Conservation (phyloP, 345 rosid species). For the Arabidopsis arenosa region DNA sequence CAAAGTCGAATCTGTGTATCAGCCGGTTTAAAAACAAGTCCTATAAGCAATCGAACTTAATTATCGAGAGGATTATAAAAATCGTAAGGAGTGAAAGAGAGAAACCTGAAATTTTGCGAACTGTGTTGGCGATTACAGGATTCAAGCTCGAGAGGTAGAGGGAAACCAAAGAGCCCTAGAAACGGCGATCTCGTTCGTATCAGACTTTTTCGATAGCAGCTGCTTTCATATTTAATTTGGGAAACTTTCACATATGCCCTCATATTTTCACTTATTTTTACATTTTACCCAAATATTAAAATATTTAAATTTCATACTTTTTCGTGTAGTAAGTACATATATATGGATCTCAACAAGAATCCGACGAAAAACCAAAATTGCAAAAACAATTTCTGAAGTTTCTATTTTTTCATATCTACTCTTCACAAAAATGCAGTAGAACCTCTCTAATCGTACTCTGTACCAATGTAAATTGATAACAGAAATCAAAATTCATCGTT, state of each 20-base stretch:
- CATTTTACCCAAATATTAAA: neutral
- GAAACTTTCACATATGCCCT: constrained; percentile 28
- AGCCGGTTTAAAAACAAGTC: neutral
- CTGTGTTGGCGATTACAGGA: constrained; percentile 5
- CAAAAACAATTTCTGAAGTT: neutral
- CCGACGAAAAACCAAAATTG: too few species aligned
- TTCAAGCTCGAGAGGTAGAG: constrained; percentile 24
- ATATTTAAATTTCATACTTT: neutral
- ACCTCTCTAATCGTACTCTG: neutral
- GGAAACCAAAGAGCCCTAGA: constrained; percentile 31
- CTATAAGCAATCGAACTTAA: neutral
- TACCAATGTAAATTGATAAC: neutral
- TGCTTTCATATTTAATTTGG: constrained; percentile 30
- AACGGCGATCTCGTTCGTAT: constrained; percentile 35
- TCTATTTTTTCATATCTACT: neutral
- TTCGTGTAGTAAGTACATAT: too few species aligned
- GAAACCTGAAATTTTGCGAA: constrained; percentile 17
- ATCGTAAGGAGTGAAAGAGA: neutral
- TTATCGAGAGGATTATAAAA: neutral
- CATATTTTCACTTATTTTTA: neutral
- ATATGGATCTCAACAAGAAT: too few species aligned
- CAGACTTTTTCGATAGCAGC: neutral
- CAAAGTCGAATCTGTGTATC: constrained; percentile 12
- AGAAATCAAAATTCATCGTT: neutral
- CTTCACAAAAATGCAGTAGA: too few species aligned